Conservation (phyloP, 139 green algal genomes). For the Micractinium conductrix region DNA sequence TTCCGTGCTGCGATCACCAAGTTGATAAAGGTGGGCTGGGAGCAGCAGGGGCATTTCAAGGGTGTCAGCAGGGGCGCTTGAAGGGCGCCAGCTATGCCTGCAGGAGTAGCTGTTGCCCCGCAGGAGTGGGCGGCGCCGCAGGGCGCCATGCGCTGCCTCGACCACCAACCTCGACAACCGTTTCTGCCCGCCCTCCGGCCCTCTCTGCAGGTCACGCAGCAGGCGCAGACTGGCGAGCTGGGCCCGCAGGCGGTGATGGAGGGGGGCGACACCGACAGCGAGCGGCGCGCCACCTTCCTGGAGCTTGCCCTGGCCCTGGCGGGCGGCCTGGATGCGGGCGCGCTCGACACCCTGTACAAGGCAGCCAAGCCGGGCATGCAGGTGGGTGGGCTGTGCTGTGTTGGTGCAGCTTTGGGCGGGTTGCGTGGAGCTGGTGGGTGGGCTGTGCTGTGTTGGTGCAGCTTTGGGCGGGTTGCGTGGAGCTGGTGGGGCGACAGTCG, state of each 20-base stretch:
- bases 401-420: not conserved
- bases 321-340: constrained; percentile 68
- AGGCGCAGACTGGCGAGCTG: constrained; percentile 62
- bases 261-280: constrained; percentile 63
- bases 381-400: not conserved
- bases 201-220: constrained; percentile 59
- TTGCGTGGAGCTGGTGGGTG: no score
- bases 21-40: constrained; percentile 64
- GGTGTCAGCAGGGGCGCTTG: no score
- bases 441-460: no score
- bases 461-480: no score
- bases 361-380: constrained; percentile 60
- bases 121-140: no score
- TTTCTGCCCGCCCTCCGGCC: no score
- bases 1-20: constrained; percentile 79
- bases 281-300: constrained; percentile 81
- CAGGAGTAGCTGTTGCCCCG: no score
- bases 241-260: constrained; percentile 63
- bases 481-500: no score
- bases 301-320: constrained; percentile 83
- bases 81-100: no score
- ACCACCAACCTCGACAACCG: no score
- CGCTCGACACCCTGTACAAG: constrained; percentile 74
- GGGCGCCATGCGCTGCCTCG: no score
- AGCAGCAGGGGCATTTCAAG: no score